Percentiles rank a stretch among this genome's conserved stretches.
phyloP scores from a whole-genome alignment of 73 alveolate species.

The Effrenium voratum region DNA sequence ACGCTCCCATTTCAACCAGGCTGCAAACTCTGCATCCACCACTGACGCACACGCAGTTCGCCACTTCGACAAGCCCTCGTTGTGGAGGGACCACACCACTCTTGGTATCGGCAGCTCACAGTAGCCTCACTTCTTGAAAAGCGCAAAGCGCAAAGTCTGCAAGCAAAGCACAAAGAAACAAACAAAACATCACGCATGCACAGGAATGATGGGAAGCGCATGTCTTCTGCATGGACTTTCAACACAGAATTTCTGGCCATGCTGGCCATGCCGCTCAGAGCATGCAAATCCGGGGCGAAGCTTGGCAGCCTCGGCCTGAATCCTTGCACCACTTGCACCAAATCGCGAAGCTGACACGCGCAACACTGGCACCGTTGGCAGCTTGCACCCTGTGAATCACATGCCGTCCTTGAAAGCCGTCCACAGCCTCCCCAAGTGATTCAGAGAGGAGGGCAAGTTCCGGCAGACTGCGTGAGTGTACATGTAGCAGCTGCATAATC shows the following conservation, averaged over 20 bases:
- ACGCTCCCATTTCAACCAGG: not conserved
- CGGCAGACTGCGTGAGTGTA: constrained; percentile 29
- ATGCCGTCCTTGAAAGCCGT: not conserved
- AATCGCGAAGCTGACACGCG: no score
- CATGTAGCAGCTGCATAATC: not conserved
- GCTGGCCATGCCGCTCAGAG: constrained; percentile 34
- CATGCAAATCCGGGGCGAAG: constrained; percentile 61
- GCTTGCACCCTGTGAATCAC: no score
- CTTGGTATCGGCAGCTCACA: constrained; percentile 83
- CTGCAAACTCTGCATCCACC: constrained; percentile 48
- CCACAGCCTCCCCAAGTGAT: constrained; percentile 6
- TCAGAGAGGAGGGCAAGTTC: constrained; percentile 40
- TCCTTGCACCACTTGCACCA: not conserved
- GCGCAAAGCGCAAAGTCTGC: no score
- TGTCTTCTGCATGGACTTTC: no score
- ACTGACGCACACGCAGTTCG: constrained; percentile 42
- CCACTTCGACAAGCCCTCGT: constrained; percentile 68
- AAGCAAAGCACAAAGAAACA: no score
- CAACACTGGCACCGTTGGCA: no score
- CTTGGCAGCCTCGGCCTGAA: constrained; percentile 40
- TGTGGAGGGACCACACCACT: constrained; percentile 84
- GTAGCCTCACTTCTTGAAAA: constrained; percentile 18
- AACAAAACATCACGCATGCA: no score
- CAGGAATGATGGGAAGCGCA: no score
- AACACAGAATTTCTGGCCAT: no score